These are phyloP conservation scores for Chrysoporthe austroafricana DNA, from an alignment of 2,329 filamentous ascomycete genomes.

Conservation along the genomic window DNA sequence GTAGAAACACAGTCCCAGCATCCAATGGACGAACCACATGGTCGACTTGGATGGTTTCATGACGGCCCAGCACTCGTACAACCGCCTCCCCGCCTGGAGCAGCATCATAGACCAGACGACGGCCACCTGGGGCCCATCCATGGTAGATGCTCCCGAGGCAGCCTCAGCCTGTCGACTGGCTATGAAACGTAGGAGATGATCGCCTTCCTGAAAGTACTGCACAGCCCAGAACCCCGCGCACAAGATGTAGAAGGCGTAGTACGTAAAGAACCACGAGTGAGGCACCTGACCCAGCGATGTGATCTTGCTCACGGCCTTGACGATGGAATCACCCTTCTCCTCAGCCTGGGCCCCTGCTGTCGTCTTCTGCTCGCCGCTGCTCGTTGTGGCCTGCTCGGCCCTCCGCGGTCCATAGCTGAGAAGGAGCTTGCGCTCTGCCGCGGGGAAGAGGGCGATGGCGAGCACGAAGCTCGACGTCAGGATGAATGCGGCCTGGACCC, in stretches of 20 bases:
- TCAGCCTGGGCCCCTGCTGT: background rate
- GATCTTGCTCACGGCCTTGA: slow-evolving; percentile 38
- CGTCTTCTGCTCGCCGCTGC: slow-evolving; percentile 18
- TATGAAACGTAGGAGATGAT: slow-evolving; percentile 32
- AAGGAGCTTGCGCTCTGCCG: slow-evolving; percentile 47
- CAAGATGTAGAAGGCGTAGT: slow-evolving; percentile 74
- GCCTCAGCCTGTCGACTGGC: slow-evolving; percentile 36
- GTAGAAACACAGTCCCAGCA: slow-evolving; percentile 80
- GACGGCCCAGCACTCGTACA: slow-evolving; percentile 74
- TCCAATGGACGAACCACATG: slow-evolving; percentile 88
- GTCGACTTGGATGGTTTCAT: slow-evolving; percentile 68
- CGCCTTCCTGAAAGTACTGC: slow-evolving; percentile 62
- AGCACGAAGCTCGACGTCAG: slow-evolving; percentile 46
- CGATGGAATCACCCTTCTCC: slow-evolving; percentile 28
- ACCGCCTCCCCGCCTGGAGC: slow-evolving; percentile 72
- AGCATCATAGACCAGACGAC: slow-evolving; percentile 74
- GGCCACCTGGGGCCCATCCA: slow-evolving; percentile 64
- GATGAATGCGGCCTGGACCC: slow-evolving; percentile 54
- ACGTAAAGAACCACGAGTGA: slow-evolving; percentile 87
- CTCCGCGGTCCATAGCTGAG: slow-evolving; percentile 56
- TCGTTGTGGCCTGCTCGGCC: slow-evolving; percentile 30
- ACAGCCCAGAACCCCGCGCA: slow-evolving; percentile 75
- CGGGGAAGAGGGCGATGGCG: slow-evolving; percentile 48
- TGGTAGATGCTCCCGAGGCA: slow-evolving; percentile 42
- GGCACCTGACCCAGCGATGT: slow-evolving; percentile 65